Base-by-base conservation (phyloP, 2,329 filamentous ascomycete species). In the Penicillium sp. region DNA sequence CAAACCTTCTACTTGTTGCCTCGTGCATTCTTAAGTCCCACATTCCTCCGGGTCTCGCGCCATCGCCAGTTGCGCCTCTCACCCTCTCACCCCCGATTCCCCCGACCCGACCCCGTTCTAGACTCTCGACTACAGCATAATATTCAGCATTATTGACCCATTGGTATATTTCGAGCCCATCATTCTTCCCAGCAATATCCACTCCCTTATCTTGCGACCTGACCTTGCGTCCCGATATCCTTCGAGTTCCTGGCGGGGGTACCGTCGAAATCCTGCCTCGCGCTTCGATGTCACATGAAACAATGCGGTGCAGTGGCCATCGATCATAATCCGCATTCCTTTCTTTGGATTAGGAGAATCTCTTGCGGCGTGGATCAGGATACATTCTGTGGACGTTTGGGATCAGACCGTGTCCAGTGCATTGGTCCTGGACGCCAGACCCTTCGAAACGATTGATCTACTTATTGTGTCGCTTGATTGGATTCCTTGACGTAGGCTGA, bases 1-100 rank as follows among this genome's bases (percentile, higher is more conserved):
- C 94, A 53, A 90, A 88, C 87, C 81, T 58, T 84, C 43, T n/a
- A 31, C 17, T 9, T 9, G 25, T 12, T 75, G 47, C 33, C 44
- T 56, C 40, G 56, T 54, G 17, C 51, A 28, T 40, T 50, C 50
- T 44, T 50, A n/a, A 53, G 56, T 56, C 53, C 56, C 56, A 60
- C 58, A 60, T 61, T 62, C 58, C 55, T 52, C 48, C 47, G 40
- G 37, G 43, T 50, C 48, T 56, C 45, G 45, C 43, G 30, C 19
- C 36, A 50, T 50, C 52, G 17, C 35, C 17, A 31, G 26, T 52
- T 35, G 26, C 50, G 50, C 50, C 48, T 25, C 12, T 33, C 47
- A 37, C 35, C 10, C 28, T 50, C 46, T 49, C 22, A 11, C 8
- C 9, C 25, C 35, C 42, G 17, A 30, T 22, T 22, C 22, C 22